These are phyloP conservation scores for Saccharomycopsis schoenii DNA, from an alignment of 805 yeast species.

Conservation along the genomic window DNA sequence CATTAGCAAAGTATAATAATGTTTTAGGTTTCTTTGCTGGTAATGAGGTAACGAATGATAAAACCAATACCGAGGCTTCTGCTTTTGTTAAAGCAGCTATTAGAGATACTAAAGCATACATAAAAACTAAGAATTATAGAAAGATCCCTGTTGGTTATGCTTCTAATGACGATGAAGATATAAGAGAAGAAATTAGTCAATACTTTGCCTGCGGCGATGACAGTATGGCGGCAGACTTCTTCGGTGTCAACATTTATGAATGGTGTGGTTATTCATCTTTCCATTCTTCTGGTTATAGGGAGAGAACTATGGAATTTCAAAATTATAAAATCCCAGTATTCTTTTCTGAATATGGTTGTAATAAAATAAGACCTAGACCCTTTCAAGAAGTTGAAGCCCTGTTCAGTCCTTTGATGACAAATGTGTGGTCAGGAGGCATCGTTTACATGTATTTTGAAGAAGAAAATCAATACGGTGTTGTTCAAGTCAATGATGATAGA, in stretches of 20 bases:
- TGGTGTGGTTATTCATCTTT: slow-evolving; percentile 72
- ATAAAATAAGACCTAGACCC: slow-evolving; percentile 58
- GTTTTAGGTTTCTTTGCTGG: slow-evolving; percentile 79
- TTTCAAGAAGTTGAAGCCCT: slow-evolving; percentile 68
- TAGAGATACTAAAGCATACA: slow-evolving; percentile 67
- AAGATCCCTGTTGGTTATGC: slow-evolving; percentile 74
- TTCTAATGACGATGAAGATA: slow-evolving; percentile 62
- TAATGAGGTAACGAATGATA: slow-evolving; percentile 69
- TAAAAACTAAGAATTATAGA: slow-evolving; percentile 50
- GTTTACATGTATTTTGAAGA: slow-evolving; percentile 89
- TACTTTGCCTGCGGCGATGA: slow-evolving; percentile 68
- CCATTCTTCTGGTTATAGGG: slow-evolving; percentile 54
- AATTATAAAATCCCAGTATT: slow-evolving; percentile 72
- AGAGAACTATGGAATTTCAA: slow-evolving; percentile 59
- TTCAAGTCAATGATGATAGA: slow-evolving; percentile 37
- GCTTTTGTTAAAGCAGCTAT: slow-evolving; percentile 78
- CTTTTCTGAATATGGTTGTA: slow-evolving; percentile 88
- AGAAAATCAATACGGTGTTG: slow-evolving; percentile 73
- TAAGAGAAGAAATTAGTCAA: slow-evolving; percentile 60
- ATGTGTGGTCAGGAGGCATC: slow-evolving; percentile 91
- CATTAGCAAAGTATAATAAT: slow-evolving; percentile 59
- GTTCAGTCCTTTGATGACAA: slow-evolving; percentile 64
- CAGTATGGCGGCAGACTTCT: slow-evolving; percentile 67
- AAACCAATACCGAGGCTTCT: slow-evolving; percentile 60
- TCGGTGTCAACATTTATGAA: slow-evolving; percentile 80